Evolutionary conservation across 768 basidiomycete genomes (phyloP), one percentile per base, ranked within the genome.

Genomic region (Leucosporidium yakuticum): DNA sequence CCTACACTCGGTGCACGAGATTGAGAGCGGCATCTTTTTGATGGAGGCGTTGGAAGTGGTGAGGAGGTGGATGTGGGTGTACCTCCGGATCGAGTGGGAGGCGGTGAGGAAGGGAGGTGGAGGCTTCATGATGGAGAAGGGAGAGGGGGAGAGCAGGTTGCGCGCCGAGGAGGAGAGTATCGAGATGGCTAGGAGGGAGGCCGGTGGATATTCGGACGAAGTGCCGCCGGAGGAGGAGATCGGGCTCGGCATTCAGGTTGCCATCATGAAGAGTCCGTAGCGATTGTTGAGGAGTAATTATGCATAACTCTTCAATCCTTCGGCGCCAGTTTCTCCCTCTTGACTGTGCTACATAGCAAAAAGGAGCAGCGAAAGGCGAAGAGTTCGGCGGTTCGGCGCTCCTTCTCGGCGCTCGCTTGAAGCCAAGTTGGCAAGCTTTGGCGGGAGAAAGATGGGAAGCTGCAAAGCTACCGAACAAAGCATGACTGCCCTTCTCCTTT

Each of bases 31-130:
- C 25, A 90, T 95, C 51, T 96, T 98, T 80, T 85, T 88, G 83
- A 84, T 98, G 62, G 93, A 99, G 79, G 83, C 89, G 53, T 86
- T 93, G 39, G 96, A 98, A 80, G 80, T 99, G 36, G 77, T 91
- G 47, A 83, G 96, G 70, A 80, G 96, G 74, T 99, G 96, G 96
- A 84, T 97, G 81, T 99, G 96, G 96, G 92, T 96, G 32, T 98
- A 96, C 79, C 79, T 98, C 70, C 85, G 96, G 48, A 85, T 98
- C 51, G 96, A 99, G 80, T 99, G 95, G 96, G 95, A 98, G 80
- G 83, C 87, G 14, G 85, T 91, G 60, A 90, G 85, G 79, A 82
- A 81, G 75, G 78, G 80, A 17, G 76, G 78, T 50, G 73, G 69
- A n/a, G 57, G 57, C 29, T 51, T 51, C 15, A 56, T 91, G 59